Base-by-base conservation (phyloP, 345 rosid species). In the Salix udensis region DNA sequence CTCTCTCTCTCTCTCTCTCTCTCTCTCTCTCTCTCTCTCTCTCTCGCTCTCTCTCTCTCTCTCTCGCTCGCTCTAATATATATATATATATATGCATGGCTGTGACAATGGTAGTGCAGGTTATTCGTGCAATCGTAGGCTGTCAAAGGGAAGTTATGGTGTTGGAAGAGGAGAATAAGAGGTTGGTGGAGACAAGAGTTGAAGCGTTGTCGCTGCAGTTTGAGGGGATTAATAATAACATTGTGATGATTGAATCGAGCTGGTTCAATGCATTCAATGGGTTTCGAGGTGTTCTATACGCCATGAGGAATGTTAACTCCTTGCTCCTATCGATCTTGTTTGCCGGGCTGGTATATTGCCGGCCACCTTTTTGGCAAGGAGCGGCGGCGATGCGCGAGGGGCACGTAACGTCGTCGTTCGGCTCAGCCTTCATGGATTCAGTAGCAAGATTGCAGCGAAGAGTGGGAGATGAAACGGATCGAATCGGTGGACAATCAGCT, bases 211-310 rank as follows among this genome's bases (percentile, higher is more conserved):
- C 30, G 16, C 28, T 39, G 24, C 69, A 42, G 26, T 74, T 46
- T 37, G 65, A 58, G 12, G 73, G 77, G 60, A 50, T n/a, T 73
- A 26, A 68, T 66, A 39, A 48, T 72, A 74, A 72, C 65, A 80
- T 37, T 78, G 82, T 36, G 77, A 84, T 28, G 82, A 42, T 53
- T 71, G 81, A 10, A n/a, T 73, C 37, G 88, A 88, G 39, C 84
- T 89, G 79, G 77, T 53, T 85, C 34, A 92, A 89, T 78, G 97
- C 87, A 0, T 94, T 88, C 80, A 88, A 87, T 71, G 97, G 98
- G 4, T 94, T 94, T 30, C 83, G 96, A 42, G 97, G 98, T 4
- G 98, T 89, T 5, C 88, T 94, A 6, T 86, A 88, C 76, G 96
- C 97, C 50, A 91, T 86, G 87, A 85, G 92, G 84, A 89, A 86